Conservation (phyloP, 331 rosid genomes). For the Erythrophleum ivorense region DNA sequence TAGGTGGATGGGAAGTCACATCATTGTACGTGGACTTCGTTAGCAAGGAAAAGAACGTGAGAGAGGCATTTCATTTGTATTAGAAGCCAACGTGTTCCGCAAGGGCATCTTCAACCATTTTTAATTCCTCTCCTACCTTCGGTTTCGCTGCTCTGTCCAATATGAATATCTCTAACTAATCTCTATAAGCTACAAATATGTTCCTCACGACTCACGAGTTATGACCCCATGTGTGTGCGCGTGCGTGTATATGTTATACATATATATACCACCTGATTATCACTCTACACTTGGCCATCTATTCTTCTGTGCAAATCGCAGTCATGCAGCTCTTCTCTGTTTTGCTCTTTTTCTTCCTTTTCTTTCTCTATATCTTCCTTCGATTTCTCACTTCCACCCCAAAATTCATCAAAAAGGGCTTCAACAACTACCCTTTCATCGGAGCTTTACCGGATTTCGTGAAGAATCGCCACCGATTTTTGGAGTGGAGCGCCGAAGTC, state of each 20-base stretch:
- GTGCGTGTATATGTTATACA: no score
- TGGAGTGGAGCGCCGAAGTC: constrained; percentile 62
- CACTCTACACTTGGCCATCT: background rate
- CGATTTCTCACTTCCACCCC: background rate
- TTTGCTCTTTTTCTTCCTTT: constrained; percentile 25
- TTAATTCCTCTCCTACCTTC: no score
- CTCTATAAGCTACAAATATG: no score
- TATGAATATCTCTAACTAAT: no score
- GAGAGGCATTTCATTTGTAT: no score
- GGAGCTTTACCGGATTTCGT: constrained; percentile 60
- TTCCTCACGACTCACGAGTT: no score
- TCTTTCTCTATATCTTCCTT: constrained; percentile 25
- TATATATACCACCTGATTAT: no score
- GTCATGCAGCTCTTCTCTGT: constrained; percentile 37
- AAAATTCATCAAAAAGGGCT: constrained; percentile 35
- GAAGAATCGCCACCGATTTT: constrained; percentile 59
- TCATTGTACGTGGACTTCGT: no score
- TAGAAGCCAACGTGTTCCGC: background rate
- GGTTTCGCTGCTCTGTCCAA: no score
- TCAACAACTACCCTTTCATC: constrained; percentile 57
- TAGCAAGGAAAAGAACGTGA: no score
- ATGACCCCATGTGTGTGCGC: no score
- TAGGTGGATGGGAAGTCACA: no score
- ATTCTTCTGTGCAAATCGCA: background rate
- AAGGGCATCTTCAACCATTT: background rate